phyloP scores from a whole-genome alignment of 2,329 filamentous ascomycete genomes.

The Parasarocladium wereldwijsianum region DNA sequence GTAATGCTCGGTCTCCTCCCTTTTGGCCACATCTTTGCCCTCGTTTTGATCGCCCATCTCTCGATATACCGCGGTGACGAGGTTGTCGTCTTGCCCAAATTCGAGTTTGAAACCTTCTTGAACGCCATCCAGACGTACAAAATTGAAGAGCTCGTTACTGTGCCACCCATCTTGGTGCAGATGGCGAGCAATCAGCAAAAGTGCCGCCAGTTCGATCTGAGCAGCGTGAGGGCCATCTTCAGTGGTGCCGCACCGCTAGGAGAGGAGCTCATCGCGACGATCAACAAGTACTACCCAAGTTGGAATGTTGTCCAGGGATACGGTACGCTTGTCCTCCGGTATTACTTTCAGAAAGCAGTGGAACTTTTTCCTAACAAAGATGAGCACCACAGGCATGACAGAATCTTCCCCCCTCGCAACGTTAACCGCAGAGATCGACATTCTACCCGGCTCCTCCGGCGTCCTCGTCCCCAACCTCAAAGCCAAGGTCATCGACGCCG shows the following conservation, averaged over 20 bases:
- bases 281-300: slow-evolving; percentile 44
- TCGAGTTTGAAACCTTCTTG: slow-evolving; percentile 54
- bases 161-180: slow-evolving; percentile 65
- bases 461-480: slow-evolving; percentile 49
- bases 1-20: slow-evolving; percentile 55
- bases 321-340: slow-evolving; percentile 25
- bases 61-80: slow-evolving; percentile 58
- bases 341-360: too few relatives aligned
- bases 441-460: slow-evolving; percentile 58
- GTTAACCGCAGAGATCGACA: slow-evolving; percentile 43
- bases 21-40: slow-evolving; percentile 68
- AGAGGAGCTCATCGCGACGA: slow-evolving; percentile 47
- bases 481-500: slow-evolving; percentile 50
- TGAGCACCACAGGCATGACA: slow-evolving; percentile 42
- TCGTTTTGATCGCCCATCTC: slow-evolving; percentile 55
- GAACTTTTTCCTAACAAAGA: too few relatives aligned
- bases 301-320: slow-evolving; percentile 61
- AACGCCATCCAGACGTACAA: slow-evolving; percentile 51
- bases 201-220: slow-evolving; percentile 52
- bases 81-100: slow-evolving; percentile 58
- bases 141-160: slow-evolving; percentile 53
- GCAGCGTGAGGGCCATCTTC: slow-evolving; percentile 48
- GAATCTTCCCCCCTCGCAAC: slow-evolving; percentile 61
- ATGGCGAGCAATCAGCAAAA: slow-evolving; percentile 48
- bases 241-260: slow-evolving; percentile 66